Evolutionary conservation across 1,284 basidiomycete genomes (phyloP).

Genomic region (Irpex lacteus): DNA sequence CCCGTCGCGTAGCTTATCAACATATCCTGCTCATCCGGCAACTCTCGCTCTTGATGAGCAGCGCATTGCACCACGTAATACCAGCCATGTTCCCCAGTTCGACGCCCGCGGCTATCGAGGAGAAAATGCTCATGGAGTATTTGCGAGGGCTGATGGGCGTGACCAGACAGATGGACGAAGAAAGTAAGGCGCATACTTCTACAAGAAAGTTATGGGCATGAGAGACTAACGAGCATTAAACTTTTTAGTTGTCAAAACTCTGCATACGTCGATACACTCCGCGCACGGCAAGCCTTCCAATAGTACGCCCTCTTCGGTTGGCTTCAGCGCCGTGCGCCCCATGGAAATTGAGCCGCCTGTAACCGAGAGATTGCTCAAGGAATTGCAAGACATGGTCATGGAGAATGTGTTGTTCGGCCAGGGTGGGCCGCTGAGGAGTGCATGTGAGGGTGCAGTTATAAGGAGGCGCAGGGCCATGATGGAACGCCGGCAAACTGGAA

Average conservation of each 20-base stretch:
- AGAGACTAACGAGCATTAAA: conserved; percentile 3
- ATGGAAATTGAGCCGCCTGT: conserved; percentile 28
- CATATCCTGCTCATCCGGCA: conserved; percentile 76
- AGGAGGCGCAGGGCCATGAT: not conserved
- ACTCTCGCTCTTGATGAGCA: conserved; percentile 66
- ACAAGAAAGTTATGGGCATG: not conserved
- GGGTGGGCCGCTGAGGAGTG: conserved; percentile 3
- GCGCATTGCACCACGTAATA: conserved; percentile 66
- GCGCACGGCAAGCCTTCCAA: conserved; percentile 21
- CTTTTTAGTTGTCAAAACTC: conserved; percentile 7
- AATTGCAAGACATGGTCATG: conserved; percentile 64
- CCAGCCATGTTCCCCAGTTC: conserved; percentile 55
- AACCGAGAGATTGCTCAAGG: conserved; percentile 41
- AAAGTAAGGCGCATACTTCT: conserved; percentile 32
- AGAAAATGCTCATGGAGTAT: conserved; percentile 22
- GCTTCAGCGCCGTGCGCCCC: conserved; percentile 19
- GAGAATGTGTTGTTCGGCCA: conserved; percentile 46
- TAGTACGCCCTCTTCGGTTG: conserved; percentile 15
- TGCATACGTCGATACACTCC: conserved; percentile 23
- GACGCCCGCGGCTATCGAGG: conserved; percentile 12
- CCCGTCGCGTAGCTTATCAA: conserved; percentile 65
- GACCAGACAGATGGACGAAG: conserved; percentile 22
- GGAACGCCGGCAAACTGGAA: not conserved
- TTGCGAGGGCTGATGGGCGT: conserved; percentile 37
- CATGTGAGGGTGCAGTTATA: conserved; percentile 1